Base-by-base conservation (phyloP, 345 rosid species). In the Dipteronia dyeriana region DNA sequence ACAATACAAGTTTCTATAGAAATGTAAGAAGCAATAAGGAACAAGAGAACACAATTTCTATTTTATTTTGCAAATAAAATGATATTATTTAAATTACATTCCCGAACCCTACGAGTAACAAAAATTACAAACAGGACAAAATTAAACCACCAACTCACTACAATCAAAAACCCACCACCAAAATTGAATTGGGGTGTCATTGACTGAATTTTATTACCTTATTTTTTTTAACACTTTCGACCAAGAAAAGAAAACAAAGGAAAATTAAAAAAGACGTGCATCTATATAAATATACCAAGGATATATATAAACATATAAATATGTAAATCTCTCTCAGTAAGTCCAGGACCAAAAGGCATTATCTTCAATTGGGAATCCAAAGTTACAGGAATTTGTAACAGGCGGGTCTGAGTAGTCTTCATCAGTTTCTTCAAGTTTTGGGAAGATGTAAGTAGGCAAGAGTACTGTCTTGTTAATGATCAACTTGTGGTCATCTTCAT, bases 281-380 rank as follows among this genome's bases (percentile, higher is more conserved):
- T 74, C 43, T 4, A n/a, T 17, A 17, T 19, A n/a, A n/a, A 59
- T 59, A 59, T 59, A 59, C 2, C 12, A n/a, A 34, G 6, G 38
- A 34, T 11, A 65, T 12, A 57, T 41, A 22, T 20, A 19, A 6
- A 11, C 9, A 49, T 22, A 39, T 68, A 39, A 2, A 41, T 41
- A 7, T 7, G 10, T 41, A 41, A 9, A 41, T 41, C 9, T 41
- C 45, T 54, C 79, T 81, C 70, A 88, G 72, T 84, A 86, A 17
- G 84, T 79, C 87, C 91, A 89, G 19, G 87, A 74, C 95, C 92
- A 91, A 71, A 89, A 85, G 61, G 90, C 78, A 13, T 89, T 84
- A 75, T 91, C 90, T 68, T 87, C 91, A 16, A 75, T 69, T 2
- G 82, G 78, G 77, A 87, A 84, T 75, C 86, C 92, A 25, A 82